Base-by-base conservation (phyloP, 768 basidiomycete species). In the Cyclocybe aegerita region DNA sequence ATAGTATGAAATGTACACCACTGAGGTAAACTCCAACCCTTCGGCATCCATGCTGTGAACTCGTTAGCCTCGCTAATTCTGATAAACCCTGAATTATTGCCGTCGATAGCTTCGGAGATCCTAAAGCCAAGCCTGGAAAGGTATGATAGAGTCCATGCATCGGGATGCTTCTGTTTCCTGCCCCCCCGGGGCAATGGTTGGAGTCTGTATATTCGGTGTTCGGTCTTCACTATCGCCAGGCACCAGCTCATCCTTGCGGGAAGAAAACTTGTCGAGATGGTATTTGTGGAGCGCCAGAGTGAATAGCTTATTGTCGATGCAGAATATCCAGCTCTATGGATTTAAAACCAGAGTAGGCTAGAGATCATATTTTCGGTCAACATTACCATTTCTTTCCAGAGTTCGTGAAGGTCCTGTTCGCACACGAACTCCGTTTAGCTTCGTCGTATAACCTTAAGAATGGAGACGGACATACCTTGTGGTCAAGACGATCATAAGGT, bases 311-410 rank as follows among this genome's bases (percentile, higher is more conserved):
- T 52, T 58, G 29, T 64, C 60, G 35, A 64, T 54, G 31, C 62
- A 64, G 45, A 64, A 64, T 29, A 60, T 56, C 62, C 62, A 64
- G 38, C 57, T 55, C 57, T 58, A 30, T 14, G 15, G n/a, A 15
- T 34, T 35, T 4, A 16, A 10, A 40, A 29, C 11, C 9, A 32
- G 17, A 4, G 23, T 23, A 23, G 23, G 23, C 23, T 23, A 23
- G 23, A 15, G 9, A 43, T n/a, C 11, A 11, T 7, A 23, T 16
- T 35, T 36, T 10, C 11, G 30, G 15, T 36, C 11, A 37, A 29
- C 15, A 3, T 30, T 17, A 53, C 51, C 54, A 52, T 52, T 36
- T 55, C 54, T 39, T 55, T 55, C 54, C 54, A 55, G 7, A 55
- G 38, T n/a, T 43, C 46, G 12, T 40, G 41, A 15, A 55, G 50